Base-by-base conservation (phyloP, 1,284 basidiomycete genomes). In the Microbotryomycetes sp. region DNA sequence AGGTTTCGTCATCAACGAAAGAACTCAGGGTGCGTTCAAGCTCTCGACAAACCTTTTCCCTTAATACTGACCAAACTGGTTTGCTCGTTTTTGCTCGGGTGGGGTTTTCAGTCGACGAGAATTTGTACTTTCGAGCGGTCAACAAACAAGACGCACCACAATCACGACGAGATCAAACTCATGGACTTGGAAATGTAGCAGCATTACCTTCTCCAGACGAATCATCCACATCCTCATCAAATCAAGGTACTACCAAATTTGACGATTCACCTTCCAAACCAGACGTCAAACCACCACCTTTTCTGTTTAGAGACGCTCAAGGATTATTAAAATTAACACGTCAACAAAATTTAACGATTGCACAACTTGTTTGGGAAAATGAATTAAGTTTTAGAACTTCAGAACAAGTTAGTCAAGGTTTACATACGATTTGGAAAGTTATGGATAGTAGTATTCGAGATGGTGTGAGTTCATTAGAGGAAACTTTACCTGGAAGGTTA, bases 121-220 rank as follows among this genome's bases (percentile, higher is more conserved):
- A 97, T 75, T 75, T 97, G 67, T 97, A 91, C 75, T 97, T 97
- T 81, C 92, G 92, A 75, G 86, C 89, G n/a, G 88, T 93, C n/a
- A 84, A 92, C 73, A 89, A 92, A 74, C 79, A 80, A 54, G 80
- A 81, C 14, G 92, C 93, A 5, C 86, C 87, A 58, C 83, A 83
- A 23, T 86, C 87, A 28, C 83, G 93, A 31, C 78, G 91, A 28
- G 83, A 88, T 67, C 88, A 69, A 31, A 54, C 64, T 3, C 63
- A 66, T 52, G 65, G 67, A 6, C 30, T 56, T 15, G 47, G 50
- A 15, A 30, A 63, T 70, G 28, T 42, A 23, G 49, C 62, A 29
- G 30, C 62, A 54, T 23, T 53, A n/a, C 28, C 25, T 29, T 51
- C 65, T 73, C 30, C 68, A 26, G 9, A 28, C 30, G 19, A 42